phyloP scores from a whole-genome alignment of 2,329 filamentous ascomycete species.

The Pseudocercospora pini-densiflorae region DNA sequence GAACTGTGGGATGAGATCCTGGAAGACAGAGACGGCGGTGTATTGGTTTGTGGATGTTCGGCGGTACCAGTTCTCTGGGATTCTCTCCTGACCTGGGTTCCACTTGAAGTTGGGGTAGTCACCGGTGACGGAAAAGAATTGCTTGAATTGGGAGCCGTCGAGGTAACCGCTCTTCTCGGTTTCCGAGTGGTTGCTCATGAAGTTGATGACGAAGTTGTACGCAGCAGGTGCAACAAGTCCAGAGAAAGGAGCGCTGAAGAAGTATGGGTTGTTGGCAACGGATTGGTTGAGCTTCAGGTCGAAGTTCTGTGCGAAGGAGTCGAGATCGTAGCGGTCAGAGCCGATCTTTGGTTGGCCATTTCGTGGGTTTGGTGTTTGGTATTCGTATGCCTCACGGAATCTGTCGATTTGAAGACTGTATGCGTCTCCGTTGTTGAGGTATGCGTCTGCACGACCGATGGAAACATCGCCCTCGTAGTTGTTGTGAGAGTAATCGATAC shows the following conservation, averaged over 20 bases:
- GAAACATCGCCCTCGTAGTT: conserved; percentile 42
- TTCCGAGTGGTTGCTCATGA: conserved; percentile 15
- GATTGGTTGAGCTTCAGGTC: conserved; percentile 26
- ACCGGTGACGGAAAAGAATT: conserved; percentile 26
- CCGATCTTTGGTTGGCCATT: conserved; percentile 28
- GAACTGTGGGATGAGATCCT: conserved; percentile 20
- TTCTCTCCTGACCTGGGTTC: conserved; percentile 22
- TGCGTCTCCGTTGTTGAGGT: conserved; percentile 32
- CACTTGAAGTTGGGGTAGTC: conserved; percentile 17
- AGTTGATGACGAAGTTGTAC: conserved; percentile 2
- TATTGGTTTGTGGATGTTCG: conserved; percentile 19
- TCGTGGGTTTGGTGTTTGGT: conserved; percentile 25
- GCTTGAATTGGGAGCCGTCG: conserved; percentile 25
- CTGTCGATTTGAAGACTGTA: conserved; percentile 26
- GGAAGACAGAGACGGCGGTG: conserved; percentile 21
- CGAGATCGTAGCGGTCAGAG: conserved; percentile 27
- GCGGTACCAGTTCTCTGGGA: conserved; percentile 31
- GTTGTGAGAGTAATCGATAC: conserved; percentile 39
- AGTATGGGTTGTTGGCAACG: conserved; percentile 39
- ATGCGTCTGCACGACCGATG: conserved; percentile 34
- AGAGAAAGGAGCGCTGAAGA: conserved; percentile 25
- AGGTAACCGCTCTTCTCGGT: conserved; percentile 25
- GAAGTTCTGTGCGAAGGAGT: conserved; percentile 26
- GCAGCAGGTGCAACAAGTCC: background rate
- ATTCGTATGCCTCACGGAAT: conserved; percentile 26